Percentiles rank a stretch among this genome's conserved stretches.
These are phyloP conservation scores for Pseudoneurospora amorphoporcata DNA, from an alignment of 495 filamentous ascomycete species.

Conservation along the genomic window DNA sequence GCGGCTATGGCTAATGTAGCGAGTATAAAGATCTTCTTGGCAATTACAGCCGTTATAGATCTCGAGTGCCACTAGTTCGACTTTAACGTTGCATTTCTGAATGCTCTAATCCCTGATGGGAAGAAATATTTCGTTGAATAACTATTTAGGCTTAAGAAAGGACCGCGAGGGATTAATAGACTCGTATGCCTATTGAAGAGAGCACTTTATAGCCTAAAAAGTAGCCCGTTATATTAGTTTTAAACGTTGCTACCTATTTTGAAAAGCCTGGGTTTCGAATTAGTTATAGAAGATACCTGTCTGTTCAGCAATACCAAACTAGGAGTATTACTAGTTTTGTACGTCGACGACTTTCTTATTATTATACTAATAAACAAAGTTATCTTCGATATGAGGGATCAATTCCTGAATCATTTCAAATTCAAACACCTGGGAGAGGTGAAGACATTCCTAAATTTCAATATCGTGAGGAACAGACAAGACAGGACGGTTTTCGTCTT, in stretches of 20 bases:
- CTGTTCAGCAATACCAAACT: background rate
- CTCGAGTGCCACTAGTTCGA: background rate
- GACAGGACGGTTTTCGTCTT: too few relatives aligned
- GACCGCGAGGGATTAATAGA: background rate
- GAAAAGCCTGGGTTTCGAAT: background rate
- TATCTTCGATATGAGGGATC: background rate
- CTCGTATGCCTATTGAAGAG: background rate
- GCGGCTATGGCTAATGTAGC: background rate
- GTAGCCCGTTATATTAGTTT: slow-evolving; percentile 4
- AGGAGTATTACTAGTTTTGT: background rate
- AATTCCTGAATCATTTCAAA: background rate
- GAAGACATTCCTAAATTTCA: too few relatives aligned
- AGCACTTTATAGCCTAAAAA: background rate
- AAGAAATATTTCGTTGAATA: background rate
- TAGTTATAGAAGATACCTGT: too few relatives aligned
- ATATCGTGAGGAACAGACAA: background rate
- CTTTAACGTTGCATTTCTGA: too few relatives aligned
- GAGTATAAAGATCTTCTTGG: background rate
- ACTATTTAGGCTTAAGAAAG: background rate
- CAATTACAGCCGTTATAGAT: background rate
- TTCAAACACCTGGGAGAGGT: background rate
- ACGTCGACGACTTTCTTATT: slow-evolving; percentile 1
- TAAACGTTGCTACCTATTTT: background rate
- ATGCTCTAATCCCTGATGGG: background rate
- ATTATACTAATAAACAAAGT: background rate